Evolutionary conservation across 2,329 filamentous ascomycete genomes (phyloP), one percentile per base, ranked within the genome.

Genomic region (Laburnicola sp.): DNA sequence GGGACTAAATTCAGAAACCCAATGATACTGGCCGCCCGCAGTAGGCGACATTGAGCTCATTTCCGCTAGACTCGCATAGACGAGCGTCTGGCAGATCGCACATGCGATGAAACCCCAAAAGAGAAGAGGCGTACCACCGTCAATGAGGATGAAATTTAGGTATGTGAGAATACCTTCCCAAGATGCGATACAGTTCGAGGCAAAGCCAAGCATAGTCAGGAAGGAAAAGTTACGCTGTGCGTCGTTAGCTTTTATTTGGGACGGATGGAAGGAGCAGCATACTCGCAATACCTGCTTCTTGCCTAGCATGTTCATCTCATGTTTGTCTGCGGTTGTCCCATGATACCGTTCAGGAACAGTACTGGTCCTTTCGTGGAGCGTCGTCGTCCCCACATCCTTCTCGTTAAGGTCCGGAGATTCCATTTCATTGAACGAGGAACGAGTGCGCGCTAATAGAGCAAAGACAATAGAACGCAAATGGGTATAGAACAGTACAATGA

Each of bases 21-120:
- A 62, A 36, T 62, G 59, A 41, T 62, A 62, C 23, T 62, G 59
- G 5, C 59, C 59, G 35, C 59, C 57, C 1, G 54, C 54, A 4
- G 36, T 66, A 37, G 48, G 58, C 46, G 41, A 60, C 64, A 69
- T 69, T 0, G 68, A 70, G 4, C 59, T 62, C 68, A 71, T 71
- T 30, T 69, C 66, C 2, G 65, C 65, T 22, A 69, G 32, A 9
- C 53, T 59, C 8, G 68, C 35, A 32, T 69, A 65, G 6, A 71
- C 67, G 34, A 69, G 64, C 2, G 43, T 45, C 43, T 36, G 35
- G 16, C 43, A 37, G 2, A 26, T 37, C 25, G 61, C 55, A 42
- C 72, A 69, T 4, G 72, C 71, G 16, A 71, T 41, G 22, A 64
- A 66, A 0, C 63, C 68, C 42, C 62, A 61, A 28, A 75, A 57